Percentiles rank a stretch among this genome's conserved stretches.
Evolutionary conservation across 2,329 filamentous ascomycete species (phyloP).

Genomic region (Rutstroemia sp.): DNA sequence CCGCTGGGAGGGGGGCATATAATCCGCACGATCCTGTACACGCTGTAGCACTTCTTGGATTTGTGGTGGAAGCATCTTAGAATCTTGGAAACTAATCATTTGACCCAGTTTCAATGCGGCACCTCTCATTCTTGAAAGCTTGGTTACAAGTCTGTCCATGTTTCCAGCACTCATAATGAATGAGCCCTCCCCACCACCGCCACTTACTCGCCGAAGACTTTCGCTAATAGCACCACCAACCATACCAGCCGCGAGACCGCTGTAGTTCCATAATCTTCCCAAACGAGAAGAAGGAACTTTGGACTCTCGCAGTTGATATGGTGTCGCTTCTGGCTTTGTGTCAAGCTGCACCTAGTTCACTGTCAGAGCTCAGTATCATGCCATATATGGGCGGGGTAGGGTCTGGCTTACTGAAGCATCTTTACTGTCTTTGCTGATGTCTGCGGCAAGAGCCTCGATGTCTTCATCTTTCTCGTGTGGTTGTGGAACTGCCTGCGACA

Average conservation of each 20-base stretch:
- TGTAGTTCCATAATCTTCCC: slow-evolving; percentile 88
- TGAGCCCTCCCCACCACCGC: slow-evolving; percentile 61
- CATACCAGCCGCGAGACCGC: slow-evolving; percentile 90
- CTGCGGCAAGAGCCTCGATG: slow-evolving; percentile 38
- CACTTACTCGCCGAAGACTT: slow-evolving; percentile 70
- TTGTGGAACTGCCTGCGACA: not conserved
- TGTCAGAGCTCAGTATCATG: slow-evolving; percentile 40
- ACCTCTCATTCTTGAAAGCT: slow-evolving; percentile 91
- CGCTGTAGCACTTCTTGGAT: slow-evolving; percentile 88
- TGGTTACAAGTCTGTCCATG: slow-evolving; percentile 86
- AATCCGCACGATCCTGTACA: slow-evolving; percentile 93
- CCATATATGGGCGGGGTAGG: slow-evolving; percentile 3
- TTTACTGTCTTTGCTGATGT: slow-evolving; percentile 36
- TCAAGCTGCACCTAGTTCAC: slow-evolving; percentile 23
- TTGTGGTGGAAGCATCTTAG: slow-evolving; percentile 82
- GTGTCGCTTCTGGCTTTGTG: slow-evolving; percentile 23
- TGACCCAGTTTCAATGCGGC: slow-evolving; percentile 96
- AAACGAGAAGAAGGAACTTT: slow-evolving; percentile 82
- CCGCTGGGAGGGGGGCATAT: slow-evolving; percentile 93
- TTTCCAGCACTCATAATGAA: slow-evolving; percentile 83
- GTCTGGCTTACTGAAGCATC: not conserved
- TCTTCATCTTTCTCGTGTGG: slow-evolving; percentile 28
- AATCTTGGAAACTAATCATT: slow-evolving; percentile 97
- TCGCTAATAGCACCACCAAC: slow-evolving; percentile 86
- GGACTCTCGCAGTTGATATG: slow-evolving; percentile 76